Evolutionary conservation across 179 eudicot species (phyloP).

Genomic region (Carnegiea gigantea): DNA sequence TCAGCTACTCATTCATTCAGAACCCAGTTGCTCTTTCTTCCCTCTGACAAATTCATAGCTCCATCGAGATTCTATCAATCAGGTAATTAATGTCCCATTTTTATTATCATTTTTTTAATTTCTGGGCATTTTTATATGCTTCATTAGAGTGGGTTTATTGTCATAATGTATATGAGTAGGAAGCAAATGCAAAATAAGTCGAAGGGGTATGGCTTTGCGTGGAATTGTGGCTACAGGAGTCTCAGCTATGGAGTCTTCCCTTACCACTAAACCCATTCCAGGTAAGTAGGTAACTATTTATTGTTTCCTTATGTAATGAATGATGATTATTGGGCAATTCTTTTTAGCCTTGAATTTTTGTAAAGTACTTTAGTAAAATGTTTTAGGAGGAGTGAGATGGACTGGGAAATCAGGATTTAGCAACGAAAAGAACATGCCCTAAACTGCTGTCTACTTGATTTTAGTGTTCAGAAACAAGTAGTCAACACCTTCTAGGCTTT

Average conservation of each 20-base stretch:
- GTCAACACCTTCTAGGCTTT: not conserved
- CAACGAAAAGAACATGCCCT: no score
- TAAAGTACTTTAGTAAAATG: not conserved
- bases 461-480: not conserved
- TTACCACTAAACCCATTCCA: conserved; percentile 54
- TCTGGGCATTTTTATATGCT: not conserved
- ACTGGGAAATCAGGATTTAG: no score
- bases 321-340: not conserved
- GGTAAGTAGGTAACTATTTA: conserved; percentile 34
- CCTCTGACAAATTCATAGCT: conserved; percentile 26
- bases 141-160: not conserved
- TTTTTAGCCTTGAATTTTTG: not conserved
- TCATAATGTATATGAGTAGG: conserved; percentile 27
- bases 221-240: conserved; percentile 82
- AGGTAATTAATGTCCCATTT: conserved; percentile 27
- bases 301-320: not conserved
- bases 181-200: conserved; percentile 53
- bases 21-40: conserved; percentile 31
- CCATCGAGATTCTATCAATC: conserved; percentile 38
- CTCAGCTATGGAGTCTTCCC: conserved; percentile 57
- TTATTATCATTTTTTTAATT: not conserved
- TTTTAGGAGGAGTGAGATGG: no score
- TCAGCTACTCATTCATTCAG: conserved; percentile 30
- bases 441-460: not conserved
- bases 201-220: conserved; percentile 64